Conservation (phyloP, 1,139 yeast species). For the Pichia inconspicua region DNA sequence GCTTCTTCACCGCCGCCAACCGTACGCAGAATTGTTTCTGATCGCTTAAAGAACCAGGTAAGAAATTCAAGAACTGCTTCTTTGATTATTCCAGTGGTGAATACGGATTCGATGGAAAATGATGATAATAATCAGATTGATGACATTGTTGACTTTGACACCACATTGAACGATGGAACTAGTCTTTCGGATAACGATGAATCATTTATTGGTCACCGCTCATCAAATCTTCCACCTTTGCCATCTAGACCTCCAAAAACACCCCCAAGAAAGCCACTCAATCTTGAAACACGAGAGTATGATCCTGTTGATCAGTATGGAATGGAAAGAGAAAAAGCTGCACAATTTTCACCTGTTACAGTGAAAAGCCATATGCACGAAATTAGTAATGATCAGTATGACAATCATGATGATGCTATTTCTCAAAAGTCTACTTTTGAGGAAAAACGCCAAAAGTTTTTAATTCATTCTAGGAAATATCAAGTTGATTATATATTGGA, state of each 20-base stretch:
- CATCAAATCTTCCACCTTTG: slow-evolving; percentile 7
- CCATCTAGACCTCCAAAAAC: slow-evolving; percentile 9
- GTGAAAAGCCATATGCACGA: slow-evolving; percentile 4
- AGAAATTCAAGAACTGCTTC: slow-evolving; percentile 9
- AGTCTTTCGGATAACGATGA: not conserved
- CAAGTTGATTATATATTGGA: slow-evolving; percentile 13
- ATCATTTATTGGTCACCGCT: not conserved
- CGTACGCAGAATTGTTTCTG: not conserved
- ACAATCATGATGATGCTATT: not conserved
- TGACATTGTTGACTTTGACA: slow-evolving; percentile 1
- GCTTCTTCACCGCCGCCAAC: not conserved
- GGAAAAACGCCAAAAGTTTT: slow-evolving; percentile 5
- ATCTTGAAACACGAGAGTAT: not conserved
- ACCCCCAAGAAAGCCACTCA: slow-evolving; percentile 2
- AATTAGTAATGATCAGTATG: not conserved
- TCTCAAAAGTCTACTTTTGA: not conserved
- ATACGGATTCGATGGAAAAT: not conserved
- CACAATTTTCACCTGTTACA: slow-evolving; percentile 18
- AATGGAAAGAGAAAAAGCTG: slow-evolving; percentile 16
- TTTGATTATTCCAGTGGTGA: slow-evolving; percentile 3
- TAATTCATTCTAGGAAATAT: slow-evolving; percentile 11
- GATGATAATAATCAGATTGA: not conserved
- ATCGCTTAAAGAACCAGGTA: slow-evolving; percentile 1
- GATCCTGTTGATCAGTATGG: slow-evolving; percentile 10
- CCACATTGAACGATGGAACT: not conserved